These are phyloP conservation scores for Neotropicomus parvogracilis DNA, from an alignment of 1,284 basidiomycete species.

Conservation along the genomic window DNA sequence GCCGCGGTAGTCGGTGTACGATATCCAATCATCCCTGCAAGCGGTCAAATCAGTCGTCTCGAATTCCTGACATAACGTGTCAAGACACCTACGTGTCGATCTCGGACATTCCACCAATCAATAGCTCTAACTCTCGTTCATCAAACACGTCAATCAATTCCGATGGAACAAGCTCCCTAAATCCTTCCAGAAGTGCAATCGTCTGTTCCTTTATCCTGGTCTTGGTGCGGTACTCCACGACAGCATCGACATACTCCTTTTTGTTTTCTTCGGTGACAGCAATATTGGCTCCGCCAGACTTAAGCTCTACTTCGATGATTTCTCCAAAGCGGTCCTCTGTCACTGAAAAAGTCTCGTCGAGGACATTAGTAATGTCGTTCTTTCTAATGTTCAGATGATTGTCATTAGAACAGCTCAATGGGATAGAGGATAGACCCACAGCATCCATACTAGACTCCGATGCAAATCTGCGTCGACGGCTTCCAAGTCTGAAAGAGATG, in stretches of 20 bases:
- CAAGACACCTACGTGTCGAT: conserved; percentile 78
- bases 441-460: conserved; percentile 95
- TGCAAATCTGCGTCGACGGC: conserved; percentile 88
- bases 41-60: conserved; percentile 7
- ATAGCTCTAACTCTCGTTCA: conserved; percentile 92
- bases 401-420: conserved; percentile 7
- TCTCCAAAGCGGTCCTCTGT: conserved; percentile 98
- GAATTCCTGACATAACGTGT: not conserved
- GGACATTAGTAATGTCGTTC: conserved; percentile 91
- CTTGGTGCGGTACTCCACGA: conserved; percentile 94
- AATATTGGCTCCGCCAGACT: conserved; percentile 79
- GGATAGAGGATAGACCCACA: conserved; percentile 51
- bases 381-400: conserved; percentile 49
- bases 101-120: conserved; percentile 99
- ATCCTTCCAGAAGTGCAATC: conserved; percentile 92
- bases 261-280: conserved; percentile 97
- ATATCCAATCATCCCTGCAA: conserved; percentile 77
- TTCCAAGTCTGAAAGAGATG: conserved; percentile 84
- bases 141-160: conserved; percentile 98
- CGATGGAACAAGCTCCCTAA: conserved; percentile 92
- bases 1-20: conserved; percentile 82
- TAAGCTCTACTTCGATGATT: conserved; percentile 90
- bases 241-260: conserved; percentile 94
- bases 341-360: conserved; percentile 92
- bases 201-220: conserved; percentile 94